Base-by-base conservation (phyloP, 2,329 filamentous ascomycete genomes). In the Purpureocillium lavendulum region DNA sequence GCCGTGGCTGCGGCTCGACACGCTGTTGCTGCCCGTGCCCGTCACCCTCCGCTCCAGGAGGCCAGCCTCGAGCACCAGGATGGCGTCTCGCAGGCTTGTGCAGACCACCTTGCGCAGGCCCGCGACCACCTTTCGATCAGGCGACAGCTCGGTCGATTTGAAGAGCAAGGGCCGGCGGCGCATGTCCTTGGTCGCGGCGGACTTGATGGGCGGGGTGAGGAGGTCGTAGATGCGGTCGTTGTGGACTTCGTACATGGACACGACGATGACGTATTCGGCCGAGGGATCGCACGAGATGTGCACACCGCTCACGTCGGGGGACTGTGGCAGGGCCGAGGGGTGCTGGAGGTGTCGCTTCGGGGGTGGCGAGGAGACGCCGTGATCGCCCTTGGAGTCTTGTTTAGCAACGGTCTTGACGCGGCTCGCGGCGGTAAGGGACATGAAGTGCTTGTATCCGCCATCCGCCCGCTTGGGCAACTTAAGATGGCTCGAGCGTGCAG, bases 161-260 rank as follows among this genome's bases (percentile, higher is more conserved):
- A 96, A 98, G 0, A 95, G 69, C 2, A 98, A 66, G 0, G 87
- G 81, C 21, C 89, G 78, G n/a, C 92, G 80, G 37, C 81, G 73
- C 47, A 73, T 71, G 42, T 87, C 82, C 51, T 86, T 87, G 3
- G 78, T 82, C 5, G 71, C 70, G 29, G 73, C 73, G 0, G 71
- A 71, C 45, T 74, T 74, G 16, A 70, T 62, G 3, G 76, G 73
- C 0, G 77, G 75, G 0, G 83, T 84, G 1, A 98, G 70, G 0
- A 98, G 77, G 54, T 98, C 92, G 58, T 94, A 97, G 49, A 98
- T 97, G 29, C 89, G 82, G 63, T 98, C 90, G 56, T 98, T 98
- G 67, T 98, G 96, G 2, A 98, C 90, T 60, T 98, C 92, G 61
- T 97, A 97, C 89, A 98, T 98, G 39, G 88, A 95, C 16, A 98